Percentiles rank a stretch among this genome's conserved stretches.
phyloP scores from a whole-genome alignment of 2,329 filamentous ascomycete genomes.

The Pezizomycotina sp. region DNA sequence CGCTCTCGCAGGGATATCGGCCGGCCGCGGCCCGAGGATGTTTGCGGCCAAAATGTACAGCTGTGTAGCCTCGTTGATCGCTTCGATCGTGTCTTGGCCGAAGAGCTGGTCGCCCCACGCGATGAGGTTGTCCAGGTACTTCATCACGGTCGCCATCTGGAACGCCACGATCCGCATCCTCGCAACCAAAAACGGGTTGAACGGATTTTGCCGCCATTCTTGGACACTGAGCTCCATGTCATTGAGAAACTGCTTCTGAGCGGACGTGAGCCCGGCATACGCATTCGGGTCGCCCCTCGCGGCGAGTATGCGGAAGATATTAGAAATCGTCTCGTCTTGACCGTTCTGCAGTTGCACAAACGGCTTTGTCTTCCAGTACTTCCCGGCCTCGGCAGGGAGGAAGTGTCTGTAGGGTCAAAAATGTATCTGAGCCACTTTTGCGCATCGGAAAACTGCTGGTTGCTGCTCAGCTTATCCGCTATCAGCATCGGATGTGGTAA shows the following conservation, averaged over 20 bases:
- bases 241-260: no score
- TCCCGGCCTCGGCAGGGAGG: conserved; percentile 1
- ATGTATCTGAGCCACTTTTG: conserved; percentile 6
- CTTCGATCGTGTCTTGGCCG: conserved; percentile 6
- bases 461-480: conserved; percentile 1
- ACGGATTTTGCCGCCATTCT: conserved; percentile 1
- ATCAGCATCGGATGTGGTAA: conserved; percentile 5
- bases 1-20: no score
- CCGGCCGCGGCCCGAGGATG: not conserved
- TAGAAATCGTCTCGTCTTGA: no score
- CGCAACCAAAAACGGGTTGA: conserved; percentile 1
- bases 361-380: conserved; percentile 7
- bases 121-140: conserved; percentile 5
- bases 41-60: conserved; percentile 3
- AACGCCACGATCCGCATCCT: conserved; percentile 2
- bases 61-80: conserved; percentile 3
- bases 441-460: conserved; percentile 1
- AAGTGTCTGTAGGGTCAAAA: conserved; percentile 4
- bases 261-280: conserved; percentile 1
- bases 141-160: conserved; percentile 3
- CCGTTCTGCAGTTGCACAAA: no score
- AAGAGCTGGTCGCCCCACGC: conserved; percentile 8
- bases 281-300: not conserved
- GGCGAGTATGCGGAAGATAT: conserved; percentile 11
- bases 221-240: conserved; percentile 1